Evolutionary conservation across 768 basidiomycete genomes (phyloP).

Genomic region (Lactarius hatsudake): DNA sequence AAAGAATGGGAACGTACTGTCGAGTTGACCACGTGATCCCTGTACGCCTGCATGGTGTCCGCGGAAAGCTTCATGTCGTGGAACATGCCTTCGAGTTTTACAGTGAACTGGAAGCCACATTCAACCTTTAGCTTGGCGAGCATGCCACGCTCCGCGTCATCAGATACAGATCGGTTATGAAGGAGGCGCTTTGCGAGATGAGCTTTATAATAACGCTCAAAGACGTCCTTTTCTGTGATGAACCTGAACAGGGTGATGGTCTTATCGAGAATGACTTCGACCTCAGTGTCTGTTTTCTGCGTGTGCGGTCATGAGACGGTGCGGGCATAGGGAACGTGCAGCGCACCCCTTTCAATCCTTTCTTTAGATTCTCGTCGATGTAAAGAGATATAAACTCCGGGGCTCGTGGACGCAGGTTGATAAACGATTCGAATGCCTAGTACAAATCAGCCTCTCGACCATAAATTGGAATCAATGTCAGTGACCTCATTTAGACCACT

Average conservation of each 20-base stretch:
- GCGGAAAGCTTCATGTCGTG: slow-evolving; percentile 88
- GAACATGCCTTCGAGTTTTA: slow-evolving; percentile 99
- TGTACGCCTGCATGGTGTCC: slow-evolving; percentile 79
- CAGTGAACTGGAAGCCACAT: slow-evolving; percentile 95
- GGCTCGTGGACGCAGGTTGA: slow-evolving; percentile 82
- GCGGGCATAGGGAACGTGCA: background rate
- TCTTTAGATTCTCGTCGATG: slow-evolving; percentile 94
- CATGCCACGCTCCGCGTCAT: slow-evolving; percentile 98
- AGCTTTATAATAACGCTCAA: slow-evolving; percentile 96
- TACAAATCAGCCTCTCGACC: background rate
- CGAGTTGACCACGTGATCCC: slow-evolving; percentile 52
- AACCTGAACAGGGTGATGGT: slow-evolving; percentile 95
- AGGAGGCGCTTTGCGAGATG: slow-evolving; percentile 94
- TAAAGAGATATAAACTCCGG: slow-evolving; percentile 96
- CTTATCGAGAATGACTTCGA: slow-evolving; percentile 88
- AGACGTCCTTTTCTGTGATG: slow-evolving; percentile 92
- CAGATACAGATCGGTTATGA: slow-evolving; percentile 82
- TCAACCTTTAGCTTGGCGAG: slow-evolving; percentile 95
- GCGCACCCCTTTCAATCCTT: slow-evolving; percentile 90
- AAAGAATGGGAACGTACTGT: slow-evolving; percentile 47
- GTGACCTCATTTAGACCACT: slow-evolving; percentile 78
- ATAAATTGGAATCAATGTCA: background rate
- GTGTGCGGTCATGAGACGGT: slow-evolving; percentile 11
- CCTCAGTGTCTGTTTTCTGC: slow-evolving; percentile 93
- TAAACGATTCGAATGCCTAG: slow-evolving; percentile 89